Evolutionary conservation across 352 stramenopile genomes (phyloP).

Genomic region (Elongisporangium anandrum): DNA sequence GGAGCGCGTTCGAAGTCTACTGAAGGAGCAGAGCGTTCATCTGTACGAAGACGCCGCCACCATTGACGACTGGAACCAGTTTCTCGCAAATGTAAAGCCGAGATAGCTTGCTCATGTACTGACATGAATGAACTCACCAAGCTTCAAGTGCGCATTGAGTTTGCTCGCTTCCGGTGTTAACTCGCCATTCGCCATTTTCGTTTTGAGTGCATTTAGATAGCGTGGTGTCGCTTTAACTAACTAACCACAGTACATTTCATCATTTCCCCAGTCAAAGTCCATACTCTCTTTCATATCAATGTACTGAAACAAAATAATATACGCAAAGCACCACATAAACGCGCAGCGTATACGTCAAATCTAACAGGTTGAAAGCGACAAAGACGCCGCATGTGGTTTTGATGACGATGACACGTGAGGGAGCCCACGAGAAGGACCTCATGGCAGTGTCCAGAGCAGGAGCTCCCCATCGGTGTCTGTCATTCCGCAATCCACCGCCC

Average conservation of each 20-base stretch:
- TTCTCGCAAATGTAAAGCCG: conserved; percentile 16
- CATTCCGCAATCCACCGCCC: not conserved
- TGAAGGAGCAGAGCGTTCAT: conserved; percentile 14
- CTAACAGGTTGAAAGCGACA: not conserved
- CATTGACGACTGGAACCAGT: conserved; percentile 33
- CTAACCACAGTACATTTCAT: not conserved
- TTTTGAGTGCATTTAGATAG: not conserved
- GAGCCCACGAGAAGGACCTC: not conserved
- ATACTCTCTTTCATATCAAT: not conserved
- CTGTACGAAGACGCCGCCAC: conserved; percentile 23
- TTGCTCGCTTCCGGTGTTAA: not conserved
- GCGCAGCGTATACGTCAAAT: not conserved
- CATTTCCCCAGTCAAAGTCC: too few species aligned
- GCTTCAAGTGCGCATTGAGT: not conserved
- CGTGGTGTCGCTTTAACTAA: not conserved
- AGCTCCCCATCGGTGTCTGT: not conserved
- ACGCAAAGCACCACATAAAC: not conserved
- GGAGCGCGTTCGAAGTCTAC: conserved; percentile 9
- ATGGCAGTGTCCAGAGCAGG: not conserved
- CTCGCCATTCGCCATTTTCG: not conserved
- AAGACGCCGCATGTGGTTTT: not conserved
- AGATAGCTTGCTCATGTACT: not conserved
- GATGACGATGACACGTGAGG: not conserved
- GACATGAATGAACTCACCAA: not conserved
- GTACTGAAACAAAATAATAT: not conserved